Evolutionary conservation across 1,139 yeast genomes (phyloP), one percentile per base, ranked within the genome.

Genomic region (Sugiyamaella pinicola): DNA sequence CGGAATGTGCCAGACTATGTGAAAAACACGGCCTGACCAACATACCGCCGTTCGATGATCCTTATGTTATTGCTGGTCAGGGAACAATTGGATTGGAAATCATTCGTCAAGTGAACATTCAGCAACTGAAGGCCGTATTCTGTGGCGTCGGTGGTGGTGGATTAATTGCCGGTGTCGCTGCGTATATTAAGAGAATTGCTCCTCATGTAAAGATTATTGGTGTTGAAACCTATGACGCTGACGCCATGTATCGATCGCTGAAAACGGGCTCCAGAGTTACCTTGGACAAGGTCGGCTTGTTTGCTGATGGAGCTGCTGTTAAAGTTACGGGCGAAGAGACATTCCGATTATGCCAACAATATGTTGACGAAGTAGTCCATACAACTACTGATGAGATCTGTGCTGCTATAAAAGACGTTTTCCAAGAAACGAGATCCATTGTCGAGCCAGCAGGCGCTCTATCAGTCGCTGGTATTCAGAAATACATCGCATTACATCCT

Each of bases 221-320:
- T 58, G 98, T 95, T 19, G 99, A 95, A 69, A 91, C 99, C 1
- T 83, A 77, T 66, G 99, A 93, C 69, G 97, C 99, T 1, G 91
- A 91, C 68, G 96, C 96, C 13, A 77, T 93, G 74, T 78, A 83
- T 64, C 85, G 83, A 61, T 87, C 96, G n/a, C 71, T 89, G 57
- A 67, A 81, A 55, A 66, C 72, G 17, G 78, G 82, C 29, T 72
- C 81, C 51, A 79, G 84, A 60, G 81, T 80, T 12, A 68, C 75
- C 1, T 76, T 95, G 55, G 73, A 77, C 31, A 76, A 79, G 26
- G 98, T 91, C 8, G 99, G 99, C n/a, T 76, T 87, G n/a, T 93
- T 93, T 72, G 99, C 99, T n/a, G 99, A 93, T 70, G 99, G 99
- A 66, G 90, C 99, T n/a, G 97, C 99, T 3, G 99, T 93, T 42